Conservation (phyloP, 2,329 filamentous ascomycete species). For the Phaeoacremonium minimum region DNA sequence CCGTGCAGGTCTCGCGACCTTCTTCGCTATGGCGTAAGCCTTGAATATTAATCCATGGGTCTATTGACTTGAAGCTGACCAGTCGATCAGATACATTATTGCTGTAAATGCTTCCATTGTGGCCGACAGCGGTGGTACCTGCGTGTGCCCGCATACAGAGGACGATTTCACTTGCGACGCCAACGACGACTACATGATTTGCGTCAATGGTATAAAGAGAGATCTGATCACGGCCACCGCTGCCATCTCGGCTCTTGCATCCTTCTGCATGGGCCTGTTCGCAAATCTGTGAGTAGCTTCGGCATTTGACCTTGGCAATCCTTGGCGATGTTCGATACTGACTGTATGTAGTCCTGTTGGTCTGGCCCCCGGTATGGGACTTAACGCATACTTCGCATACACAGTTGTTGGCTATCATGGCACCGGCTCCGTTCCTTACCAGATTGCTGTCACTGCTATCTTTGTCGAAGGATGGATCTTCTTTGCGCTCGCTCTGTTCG, state of each 20-base stretch:
- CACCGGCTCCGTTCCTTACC: slow-evolving; percentile 66
- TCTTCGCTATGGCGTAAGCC: slow-evolving; percentile 60
- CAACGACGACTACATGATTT: slow-evolving; percentile 60
- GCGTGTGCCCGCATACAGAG: slow-evolving; percentile 57
- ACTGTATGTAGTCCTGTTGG: slow-evolving; percentile 52
- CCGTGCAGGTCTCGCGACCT: slow-evolving; percentile 76
- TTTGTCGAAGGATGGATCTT: slow-evolving; percentile 89
- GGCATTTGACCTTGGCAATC: not conserved
- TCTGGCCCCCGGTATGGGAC: slow-evolving; percentile 70
- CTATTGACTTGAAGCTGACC: no score
- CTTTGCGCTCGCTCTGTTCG: slow-evolving; percentile 71
- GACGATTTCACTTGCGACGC: slow-evolving; percentile 48
- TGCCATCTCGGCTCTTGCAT: slow-evolving; percentile 72
- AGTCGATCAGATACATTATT: no score
- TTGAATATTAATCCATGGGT: slow-evolving; percentile 45
- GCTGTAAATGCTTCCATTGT: slow-evolving; percentile 49
- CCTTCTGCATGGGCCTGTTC: slow-evolving; percentile 80
- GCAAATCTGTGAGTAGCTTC: slow-evolving; percentile 59
- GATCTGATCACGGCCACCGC: slow-evolving; percentile 83
- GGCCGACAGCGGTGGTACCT: slow-evolving; percentile 68
- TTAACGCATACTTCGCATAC: slow-evolving; percentile 86
- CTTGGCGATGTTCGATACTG: slow-evolving; percentile 4
- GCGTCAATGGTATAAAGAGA: slow-evolving; percentile 60
- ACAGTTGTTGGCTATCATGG: slow-evolving; percentile 77
- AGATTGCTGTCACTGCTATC: slow-evolving; percentile 76